Base-by-base conservation (phyloP, 768 basidiomycete genomes). In the Kwoniella dejecticola region DNA sequence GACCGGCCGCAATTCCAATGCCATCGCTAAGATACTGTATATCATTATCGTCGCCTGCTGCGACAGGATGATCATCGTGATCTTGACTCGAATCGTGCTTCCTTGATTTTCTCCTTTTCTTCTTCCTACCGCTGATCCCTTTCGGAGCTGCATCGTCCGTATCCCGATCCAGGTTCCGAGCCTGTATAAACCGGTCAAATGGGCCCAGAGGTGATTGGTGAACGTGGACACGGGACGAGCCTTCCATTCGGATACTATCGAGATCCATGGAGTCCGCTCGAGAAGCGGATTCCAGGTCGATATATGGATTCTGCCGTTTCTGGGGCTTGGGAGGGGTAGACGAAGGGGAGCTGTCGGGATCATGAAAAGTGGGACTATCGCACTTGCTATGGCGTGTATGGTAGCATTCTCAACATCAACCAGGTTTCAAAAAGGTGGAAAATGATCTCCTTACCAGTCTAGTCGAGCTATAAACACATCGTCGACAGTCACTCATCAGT, bases 181-280 rank as follows among this genome's bases (percentile, higher is more conserved):
- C 21, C 2, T 2, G 13, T 13, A 23, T 15, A 24, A n/a, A n/a
- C n/a, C n/a, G n/a, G n/a, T n/a, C n/a, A n/a, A n/a, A n/a, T n/a
- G n/a, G n/a, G n/a, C n/a, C n/a, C n/a, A n/a, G n/a, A n/a, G n/a
- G n/a, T n/a, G 46, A 27, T 7, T 23, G 1, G 12, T 3, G 46
- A 2, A 24, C 11, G 46, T 6, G 27, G 46, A 27, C 21, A 15
- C 17, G 42, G 42, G 42, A 45, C 2, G 42, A 45, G 2, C 46
- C 46, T 47, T 47, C 46, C 12, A 47, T 12, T 4, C 27, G 21
- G 1, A 47, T 47, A 47, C 11, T 17, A 13, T 47, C 23, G 19
- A 47, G 46, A 47, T 47, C 46, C 24, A 47, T 47, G 4, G 46
- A 47, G 24, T 47, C 46, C 13, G 46, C 46, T 24, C 46, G 4